phyloP scores from a whole-genome alignment of 2,329 filamentous ascomycete genomes.

The Scytalidium lignicola region DNA sequence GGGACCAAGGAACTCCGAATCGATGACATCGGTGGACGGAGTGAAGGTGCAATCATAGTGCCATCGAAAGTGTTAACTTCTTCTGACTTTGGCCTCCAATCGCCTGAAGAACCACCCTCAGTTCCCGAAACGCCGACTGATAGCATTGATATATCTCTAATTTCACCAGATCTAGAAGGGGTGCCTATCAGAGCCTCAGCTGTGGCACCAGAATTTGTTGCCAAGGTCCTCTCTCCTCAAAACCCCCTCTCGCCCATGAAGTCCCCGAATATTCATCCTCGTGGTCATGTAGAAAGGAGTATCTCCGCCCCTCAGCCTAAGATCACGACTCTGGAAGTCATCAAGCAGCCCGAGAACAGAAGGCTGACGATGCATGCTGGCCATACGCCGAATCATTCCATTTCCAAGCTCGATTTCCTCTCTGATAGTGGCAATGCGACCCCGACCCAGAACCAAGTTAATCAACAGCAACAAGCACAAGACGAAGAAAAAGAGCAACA shows the following conservation, averaged over 20 bases:
- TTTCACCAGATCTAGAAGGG: conserved; percentile 55
- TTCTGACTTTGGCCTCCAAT: conserved; percentile 23
- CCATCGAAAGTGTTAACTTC: conserved; percentile 25
- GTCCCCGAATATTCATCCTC: conserved; percentile 16
- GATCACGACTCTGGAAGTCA: conserved; percentile 13
- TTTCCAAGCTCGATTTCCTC: conserved; percentile 40
- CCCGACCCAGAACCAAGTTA: conserved; percentile 15
- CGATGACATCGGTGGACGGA: conserved; percentile 19
- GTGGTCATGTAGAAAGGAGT: neutral
- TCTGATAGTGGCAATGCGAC: conserved; percentile 26
- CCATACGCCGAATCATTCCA: conserved; percentile 54
- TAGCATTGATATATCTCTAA: conserved; percentile 52
- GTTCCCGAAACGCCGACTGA: conserved; percentile 19
- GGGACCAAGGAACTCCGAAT: conserved; percentile 19
- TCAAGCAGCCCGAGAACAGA: conserved; percentile 33
- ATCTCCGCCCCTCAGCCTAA: neutral
- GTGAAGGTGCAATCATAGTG: conserved; percentile 23
- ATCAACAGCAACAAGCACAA: neutral
- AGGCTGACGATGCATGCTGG: conserved; percentile 58
- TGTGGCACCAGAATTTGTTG: conserved; percentile 31
- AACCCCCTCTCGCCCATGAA: conserved; percentile 16
- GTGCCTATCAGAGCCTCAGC: conserved; percentile 51
- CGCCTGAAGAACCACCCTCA: conserved; percentile 11
- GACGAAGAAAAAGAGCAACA: neutral
- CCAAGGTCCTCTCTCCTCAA: conserved; percentile 22